Evolutionary conservation across 2,329 filamentous ascomycete species (phyloP).

Genomic region (Penicillium sp.): DNA sequence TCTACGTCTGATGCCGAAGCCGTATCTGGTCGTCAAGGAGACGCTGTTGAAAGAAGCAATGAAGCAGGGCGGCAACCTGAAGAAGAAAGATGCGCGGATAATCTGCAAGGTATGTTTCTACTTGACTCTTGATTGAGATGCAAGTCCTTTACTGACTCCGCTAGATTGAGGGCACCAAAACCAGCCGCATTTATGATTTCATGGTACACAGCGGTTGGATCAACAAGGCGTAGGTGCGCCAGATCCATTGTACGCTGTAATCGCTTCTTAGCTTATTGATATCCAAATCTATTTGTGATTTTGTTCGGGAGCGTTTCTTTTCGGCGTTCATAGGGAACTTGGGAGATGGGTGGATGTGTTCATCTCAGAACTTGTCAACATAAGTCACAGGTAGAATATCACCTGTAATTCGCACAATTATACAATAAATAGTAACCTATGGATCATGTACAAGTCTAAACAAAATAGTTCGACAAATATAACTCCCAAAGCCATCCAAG

Average conservation of each 20-base stretch:
- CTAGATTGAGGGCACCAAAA: slow-evolving; percentile 78
- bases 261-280: slow-evolving; percentile 12
- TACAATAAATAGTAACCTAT: background rate
- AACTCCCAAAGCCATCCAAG: background rate
- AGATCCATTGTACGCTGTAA: background rate
- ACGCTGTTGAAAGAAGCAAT: slow-evolving; percentile 86
- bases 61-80: slow-evolving; percentile 80
- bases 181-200: slow-evolving; percentile 86
- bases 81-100: slow-evolving; percentile 90
- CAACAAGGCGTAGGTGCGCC: slow-evolving; percentile 62
- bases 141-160: slow-evolving; percentile 5
- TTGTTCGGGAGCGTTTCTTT: slow-evolving; percentile 12
- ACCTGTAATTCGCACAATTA: background rate
- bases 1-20: slow-evolving; percentile 84
- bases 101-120: slow-evolving; percentile 59
- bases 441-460: background rate
- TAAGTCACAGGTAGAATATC: background rate
- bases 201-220: slow-evolving; percentile 93
- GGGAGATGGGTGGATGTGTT: slow-evolving; percentile 10
- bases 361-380: slow-evolving; percentile 4
- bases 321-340: slow-evolving; percentile 13
- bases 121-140: background rate
- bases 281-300: slow-evolving; percentile 14
- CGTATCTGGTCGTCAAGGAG: slow-evolving; percentile 93
- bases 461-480: background rate